phyloP scores from a whole-genome alignment of 805 yeast genomes.

The Clavispora vitiphila region DNA sequence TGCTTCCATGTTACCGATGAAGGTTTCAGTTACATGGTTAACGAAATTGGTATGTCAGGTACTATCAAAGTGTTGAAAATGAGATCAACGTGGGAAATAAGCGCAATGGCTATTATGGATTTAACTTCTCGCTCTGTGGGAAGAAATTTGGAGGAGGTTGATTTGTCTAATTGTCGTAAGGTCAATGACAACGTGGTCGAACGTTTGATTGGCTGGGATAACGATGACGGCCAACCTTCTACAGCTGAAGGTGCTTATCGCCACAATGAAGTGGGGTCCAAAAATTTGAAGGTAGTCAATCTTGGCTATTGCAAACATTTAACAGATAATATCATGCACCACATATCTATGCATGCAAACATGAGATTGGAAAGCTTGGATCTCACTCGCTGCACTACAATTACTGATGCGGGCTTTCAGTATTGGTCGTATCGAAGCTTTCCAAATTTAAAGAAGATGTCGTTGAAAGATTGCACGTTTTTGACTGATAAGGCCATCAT shows the following conservation, averaged over 20 bases:
- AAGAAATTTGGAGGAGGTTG: conserved; percentile 50
- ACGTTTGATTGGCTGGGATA: conserved; percentile 55
- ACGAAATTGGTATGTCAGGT: conserved; percentile 66
- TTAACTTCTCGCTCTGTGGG: conserved; percentile 64
- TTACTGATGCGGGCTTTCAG: conserved; percentile 69
- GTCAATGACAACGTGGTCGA: conserved; percentile 69
- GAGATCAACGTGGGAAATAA: conserved; percentile 72
- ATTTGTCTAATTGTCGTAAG: conserved; percentile 67
- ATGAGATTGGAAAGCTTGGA: conserved; percentile 52
- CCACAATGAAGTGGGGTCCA: conserved; percentile 49
- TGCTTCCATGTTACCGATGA: conserved; percentile 76
- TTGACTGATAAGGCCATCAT: conserved; percentile 61
- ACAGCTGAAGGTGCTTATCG: conserved; percentile 9
- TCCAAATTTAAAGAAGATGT: conserved; percentile 46
- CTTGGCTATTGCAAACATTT: conserved; percentile 74
- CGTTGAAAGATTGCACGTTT: conserved; percentile 69
- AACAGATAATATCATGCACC: conserved; percentile 63
- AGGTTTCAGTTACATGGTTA: conserved; percentile 67
- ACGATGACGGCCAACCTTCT: conserved; percentile 1
- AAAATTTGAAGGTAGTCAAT: conserved; percentile 46
- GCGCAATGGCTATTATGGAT: conserved; percentile 81
- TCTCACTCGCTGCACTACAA: conserved; percentile 70
- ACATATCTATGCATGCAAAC: conserved; percentile 55
- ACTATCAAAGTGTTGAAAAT: conserved; percentile 50
- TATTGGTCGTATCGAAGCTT: conserved; percentile 59